Conservation (phyloP, 2,329 filamentous ascomycete species). For the Fusarium sp. region DNA sequence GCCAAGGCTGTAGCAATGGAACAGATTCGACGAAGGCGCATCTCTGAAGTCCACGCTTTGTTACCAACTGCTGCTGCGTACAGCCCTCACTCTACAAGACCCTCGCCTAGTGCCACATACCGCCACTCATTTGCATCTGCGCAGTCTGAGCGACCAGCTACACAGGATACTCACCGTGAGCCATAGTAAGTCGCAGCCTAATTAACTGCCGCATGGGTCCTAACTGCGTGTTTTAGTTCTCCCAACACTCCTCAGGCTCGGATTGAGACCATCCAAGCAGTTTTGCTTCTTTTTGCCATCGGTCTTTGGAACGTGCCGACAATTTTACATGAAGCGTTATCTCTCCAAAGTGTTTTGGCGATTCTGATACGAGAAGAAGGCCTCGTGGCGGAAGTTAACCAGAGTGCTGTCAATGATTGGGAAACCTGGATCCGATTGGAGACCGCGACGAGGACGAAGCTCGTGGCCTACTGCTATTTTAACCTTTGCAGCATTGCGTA, state of each 20-base stretch:
- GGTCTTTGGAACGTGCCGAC: conserved; percentile 72
- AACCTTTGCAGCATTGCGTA: conserved; percentile 73
- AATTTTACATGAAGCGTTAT: conserved; percentile 70
- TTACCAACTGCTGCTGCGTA: conserved; percentile 69
- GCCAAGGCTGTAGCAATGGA: conserved; percentile 69
- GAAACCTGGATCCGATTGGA: conserved; percentile 71
- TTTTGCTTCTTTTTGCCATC: conserved; percentile 70
- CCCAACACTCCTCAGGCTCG: conserved; percentile 70
- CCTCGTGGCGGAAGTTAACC: conserved; percentile 62
- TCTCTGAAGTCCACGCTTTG: conserved; percentile 67
- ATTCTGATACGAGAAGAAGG: conserved; percentile 71
- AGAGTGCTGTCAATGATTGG: conserved; percentile 64
- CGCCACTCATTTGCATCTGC: conserved; percentile 70
- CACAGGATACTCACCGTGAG: conserved; percentile 70
- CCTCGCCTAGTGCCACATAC: conserved; percentile 68
- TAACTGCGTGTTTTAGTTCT: conserved; percentile 56
- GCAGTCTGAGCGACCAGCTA: conserved; percentile 67
- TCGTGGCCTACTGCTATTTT: conserved; percentile 72
- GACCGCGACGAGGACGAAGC: conserved; percentile 68
- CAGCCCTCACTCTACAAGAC: conserved; percentile 70
- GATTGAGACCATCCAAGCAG: conserved; percentile 74
- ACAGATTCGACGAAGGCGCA: conserved; percentile 69
- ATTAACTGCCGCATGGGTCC: not conserved
- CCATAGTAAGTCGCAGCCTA: conserved; percentile 63
- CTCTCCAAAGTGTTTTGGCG: conserved; percentile 69